Conservation (phyloP, 495 filamentous ascomycete species). For the Friedmanniomyces simplex region DNA sequence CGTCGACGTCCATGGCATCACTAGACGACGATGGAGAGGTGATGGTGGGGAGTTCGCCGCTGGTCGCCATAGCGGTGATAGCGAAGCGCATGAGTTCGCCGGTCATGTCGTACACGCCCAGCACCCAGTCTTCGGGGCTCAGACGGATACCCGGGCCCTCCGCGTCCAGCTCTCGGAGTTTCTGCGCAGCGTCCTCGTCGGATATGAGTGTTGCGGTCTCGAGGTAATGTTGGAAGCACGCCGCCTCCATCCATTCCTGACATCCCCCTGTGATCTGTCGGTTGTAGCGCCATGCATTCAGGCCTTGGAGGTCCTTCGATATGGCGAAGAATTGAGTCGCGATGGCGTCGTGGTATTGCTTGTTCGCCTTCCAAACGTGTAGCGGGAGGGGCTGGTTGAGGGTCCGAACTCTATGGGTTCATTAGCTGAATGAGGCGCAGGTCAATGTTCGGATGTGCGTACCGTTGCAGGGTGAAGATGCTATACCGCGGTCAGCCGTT, state of each 20-base stretch:
- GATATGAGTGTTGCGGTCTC: constrained; percentile 62
- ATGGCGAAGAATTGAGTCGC: constrained; percentile 53
- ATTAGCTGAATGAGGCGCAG: not conserved
- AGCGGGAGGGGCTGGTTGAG: constrained; percentile 53
- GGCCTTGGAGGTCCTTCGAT: constrained; percentile 58
- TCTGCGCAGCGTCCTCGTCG: constrained; percentile 42
- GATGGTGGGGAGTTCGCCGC: constrained; percentile 34
- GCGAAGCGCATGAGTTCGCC: constrained; percentile 96
- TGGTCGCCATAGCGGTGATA: constrained; percentile 65
- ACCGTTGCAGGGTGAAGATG: constrained; percentile 91
- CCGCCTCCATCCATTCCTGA: constrained; percentile 86
- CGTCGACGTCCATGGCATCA: constrained; percentile 17
- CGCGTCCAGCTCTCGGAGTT: constrained; percentile 30
- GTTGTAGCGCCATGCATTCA: constrained; percentile 68
- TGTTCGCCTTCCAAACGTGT: constrained; percentile 53
- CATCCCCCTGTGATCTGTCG: constrained; percentile 64
- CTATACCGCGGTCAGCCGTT: constrained; percentile 35
- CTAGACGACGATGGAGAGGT: not conserved
- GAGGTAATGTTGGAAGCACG: constrained; percentile 81
- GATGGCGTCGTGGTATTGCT: constrained; percentile 56
- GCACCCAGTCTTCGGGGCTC: constrained; percentile 77
- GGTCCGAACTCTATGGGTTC: constrained; percentile 47
- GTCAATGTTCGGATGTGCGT: constrained; percentile 13
- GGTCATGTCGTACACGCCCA: constrained; percentile 83
- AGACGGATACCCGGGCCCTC: constrained; percentile 38